phyloP scores from a whole-genome alignment of 148 eudicot species.

The Vaccinium macrocarpon region DNA sequence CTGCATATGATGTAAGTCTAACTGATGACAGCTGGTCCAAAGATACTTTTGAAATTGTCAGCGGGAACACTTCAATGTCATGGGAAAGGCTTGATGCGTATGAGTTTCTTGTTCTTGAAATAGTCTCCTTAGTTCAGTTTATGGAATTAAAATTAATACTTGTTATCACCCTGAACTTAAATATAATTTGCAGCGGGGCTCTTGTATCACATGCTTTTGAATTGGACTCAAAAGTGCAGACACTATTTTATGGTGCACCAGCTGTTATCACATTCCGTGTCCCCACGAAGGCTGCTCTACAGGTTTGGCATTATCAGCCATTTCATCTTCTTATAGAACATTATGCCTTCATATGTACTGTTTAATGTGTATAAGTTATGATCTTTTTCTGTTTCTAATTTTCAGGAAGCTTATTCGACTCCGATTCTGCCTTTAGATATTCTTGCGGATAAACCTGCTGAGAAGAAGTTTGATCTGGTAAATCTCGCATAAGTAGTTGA shows the following conservation, averaged over 20 bases:
- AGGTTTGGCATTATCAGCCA: constrained; percentile 44
- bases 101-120: constrained; percentile 26
- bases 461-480: constrained; percentile 71
- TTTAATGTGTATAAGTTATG: not conserved
- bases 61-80: constrained; percentile 69
- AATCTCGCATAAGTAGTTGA: constrained; percentile 23
- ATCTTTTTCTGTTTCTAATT: not conserved
- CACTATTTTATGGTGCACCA: constrained; percentile 67
- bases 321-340: not conserved
- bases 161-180: not conserved
- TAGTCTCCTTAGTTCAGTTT: not conserved
- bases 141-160: not conserved
- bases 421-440: constrained; percentile 73
- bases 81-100: constrained; percentile 96
- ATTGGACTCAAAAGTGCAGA: constrained; percentile 68
- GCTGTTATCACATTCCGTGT: constrained; percentile 75
- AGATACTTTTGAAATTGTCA: constrained; percentile 51
- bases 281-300: constrained; percentile 82
- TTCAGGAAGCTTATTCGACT: constrained; percentile 80
- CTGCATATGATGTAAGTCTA: constrained; percentile 84
- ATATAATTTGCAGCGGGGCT: constrained; percentile 52
- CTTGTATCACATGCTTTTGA: constrained; percentile 69
- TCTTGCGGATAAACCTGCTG: constrained; percentile 77
- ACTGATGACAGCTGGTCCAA: constrained; percentile 77
- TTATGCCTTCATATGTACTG: not conserved